Conservation (phyloP, 768 basidiomycete species). For the Dentipellis fragilis region DNA sequence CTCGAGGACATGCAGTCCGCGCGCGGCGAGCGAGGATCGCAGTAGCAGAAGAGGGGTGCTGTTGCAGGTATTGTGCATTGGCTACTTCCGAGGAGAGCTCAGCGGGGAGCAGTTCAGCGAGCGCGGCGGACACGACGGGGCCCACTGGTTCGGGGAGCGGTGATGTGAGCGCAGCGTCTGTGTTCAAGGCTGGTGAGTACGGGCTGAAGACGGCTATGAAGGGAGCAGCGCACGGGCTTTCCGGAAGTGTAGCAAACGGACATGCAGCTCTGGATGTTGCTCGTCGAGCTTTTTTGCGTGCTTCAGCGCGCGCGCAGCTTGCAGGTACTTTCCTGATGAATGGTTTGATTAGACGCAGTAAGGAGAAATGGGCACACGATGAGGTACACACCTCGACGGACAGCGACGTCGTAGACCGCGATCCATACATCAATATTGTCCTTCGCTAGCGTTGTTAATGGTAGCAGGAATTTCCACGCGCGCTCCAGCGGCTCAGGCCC, state of each 20-base stretch:
- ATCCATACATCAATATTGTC: constrained; percentile 63
- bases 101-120: constrained; percentile 44
- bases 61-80: constrained; percentile 72
- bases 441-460: constrained; percentile 43
- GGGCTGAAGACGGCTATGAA: neutral
- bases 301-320: constrained; percentile 62
- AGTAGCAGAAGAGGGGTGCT: constrained; percentile 35
- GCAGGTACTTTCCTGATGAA: constrained; percentile 62
- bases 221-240: constrained; percentile 29
- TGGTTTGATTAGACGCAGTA: constrained; percentile 2
- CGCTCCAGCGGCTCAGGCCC: constrained; percentile 60
- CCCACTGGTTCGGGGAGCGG: constrained; percentile 36
- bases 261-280: constrained; percentile 58
- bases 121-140: constrained; percentile 35
- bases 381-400: constrained; percentile 60
- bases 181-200: constrained; percentile 1
- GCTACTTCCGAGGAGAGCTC: constrained; percentile 51
- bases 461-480: constrained; percentile 61
- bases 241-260: constrained; percentile 58
- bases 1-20: constrained; percentile 37
- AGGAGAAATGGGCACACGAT: neutral
- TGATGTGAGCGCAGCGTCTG: constrained; percentile 38
- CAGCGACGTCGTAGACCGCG: constrained; percentile 69
- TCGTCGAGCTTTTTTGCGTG: constrained; percentile 43
- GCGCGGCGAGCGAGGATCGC: constrained; percentile 59